Evolutionary conservation across 2,329 filamentous ascomycete genomes (phyloP), one percentile per base, ranked within the genome.

Genomic region (Dothideomycetes sp.): DNA sequence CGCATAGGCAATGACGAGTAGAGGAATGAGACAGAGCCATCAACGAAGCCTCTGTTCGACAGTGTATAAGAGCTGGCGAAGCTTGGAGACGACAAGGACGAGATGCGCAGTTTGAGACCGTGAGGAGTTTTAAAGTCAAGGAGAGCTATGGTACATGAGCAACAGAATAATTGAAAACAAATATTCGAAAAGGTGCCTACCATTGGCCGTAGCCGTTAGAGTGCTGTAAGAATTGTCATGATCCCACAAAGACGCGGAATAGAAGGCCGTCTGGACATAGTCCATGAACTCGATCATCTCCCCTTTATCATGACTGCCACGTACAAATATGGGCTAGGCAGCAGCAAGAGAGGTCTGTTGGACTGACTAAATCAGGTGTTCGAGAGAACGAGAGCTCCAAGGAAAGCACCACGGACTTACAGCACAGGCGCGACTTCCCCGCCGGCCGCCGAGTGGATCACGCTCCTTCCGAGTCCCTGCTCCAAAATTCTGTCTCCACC

Each of bases 221-320:
- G 81, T 78, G 51, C 84, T 80, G 66, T 95, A 95, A 46, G 84
- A 91, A 64, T 94, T 94, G 69, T 95, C 86, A 56, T 78, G 73
- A 59, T 88, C 84, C 88, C 88, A 95, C 60, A 82, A 76, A 32
- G 87, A 88, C 43, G 83, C 81, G 59, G 83, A 74, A 62, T 86
- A 84, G 67, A 94, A 95, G 55, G 85, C 84, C 65, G 82, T 76
- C 65, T 94, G 86, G 68, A 95, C 82, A 69, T 93, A 89, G 66
- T 94, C 87, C 85, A 95, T 94, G 70, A 94, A 95, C 66, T 88
- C 82, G 68, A 91, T 80, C 88, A 95, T 95, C 12, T 33, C 29
- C 4, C 15, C 37, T 19, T 18, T 32, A 40, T 40, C 37, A 40
- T 40, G 29, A 31, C 37, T 33, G 29, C 32, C 12, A 16, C 4